Evolutionary conservation across 495 filamentous ascomycete species (phyloP), one percentile per base, ranked within the genome.

Genomic region (Aspergillus kassunensis): DNA sequence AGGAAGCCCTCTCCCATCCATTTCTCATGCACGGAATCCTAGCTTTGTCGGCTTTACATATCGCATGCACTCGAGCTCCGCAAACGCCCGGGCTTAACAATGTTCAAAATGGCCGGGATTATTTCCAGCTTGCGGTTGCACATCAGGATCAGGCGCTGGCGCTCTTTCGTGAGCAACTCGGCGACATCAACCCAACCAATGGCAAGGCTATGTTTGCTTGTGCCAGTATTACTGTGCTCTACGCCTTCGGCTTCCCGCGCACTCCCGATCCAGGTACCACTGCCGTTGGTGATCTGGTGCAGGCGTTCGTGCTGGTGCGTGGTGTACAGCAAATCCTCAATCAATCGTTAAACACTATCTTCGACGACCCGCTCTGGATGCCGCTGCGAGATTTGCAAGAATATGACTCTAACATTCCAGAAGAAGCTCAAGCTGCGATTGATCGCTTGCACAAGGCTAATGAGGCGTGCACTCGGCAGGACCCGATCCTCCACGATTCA

Each of bases 21-120:
- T 78, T 76, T 37, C 61, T 80, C 6, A 76, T 80, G 74, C 74
- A 78, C 45, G 75, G 75, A n/a, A 71, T 80, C 30, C 56, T 80
- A 12, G 74, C 76, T 8, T 57, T 80, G 7, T 70, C 76, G 3
- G 68, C 76, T 3, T 60, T 79, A 2, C 76, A 80, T 57, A 67
- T 81, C 4, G 67, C 69, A 11, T 58, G 69, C 13, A 67, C 65
- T 1, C 7, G 64, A 71, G 1, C 55, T 10, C 9, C 19, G 6
- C 15, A 3, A 54, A 0, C 60, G 2, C 12, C 18, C 20, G 41
- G n/a, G 18, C 8, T 6, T 21, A 20, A 31, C 16, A 36, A 19
- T 18, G 10, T 16, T 20, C 49, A 37, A 9, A 18, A 21, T 7
- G 19, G 63, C 13, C 49, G 58, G 2, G 49, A 57, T 6, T 70